Conservation (phyloP, 345 rosid species). For the Moringa oleifera region DNA sequence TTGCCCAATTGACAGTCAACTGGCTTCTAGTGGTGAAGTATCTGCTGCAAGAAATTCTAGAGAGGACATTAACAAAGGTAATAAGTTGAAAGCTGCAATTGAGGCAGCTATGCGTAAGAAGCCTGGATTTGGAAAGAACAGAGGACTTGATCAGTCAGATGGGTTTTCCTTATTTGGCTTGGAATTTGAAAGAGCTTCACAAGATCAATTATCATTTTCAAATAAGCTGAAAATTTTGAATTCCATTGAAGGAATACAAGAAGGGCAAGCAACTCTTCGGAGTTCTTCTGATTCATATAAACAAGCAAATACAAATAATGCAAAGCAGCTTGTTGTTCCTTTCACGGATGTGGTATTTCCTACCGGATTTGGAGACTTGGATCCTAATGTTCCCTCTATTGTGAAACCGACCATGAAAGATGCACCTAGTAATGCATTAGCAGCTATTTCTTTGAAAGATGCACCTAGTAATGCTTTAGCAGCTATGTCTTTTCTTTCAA, state of each 20-base stretch:
- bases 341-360: constrained; percentile 25
- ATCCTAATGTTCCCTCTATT: constrained; percentile 28
- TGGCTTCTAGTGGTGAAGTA: constrained; percentile 40
- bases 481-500: constrained; percentile 24
- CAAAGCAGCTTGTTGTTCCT: constrained; percentile 32
- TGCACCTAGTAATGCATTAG: constrained; percentile 17
- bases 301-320: constrained; percentile 27
- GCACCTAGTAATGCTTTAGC: too few species aligned
- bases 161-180: constrained; percentile 32
- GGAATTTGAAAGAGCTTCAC: too few species aligned
- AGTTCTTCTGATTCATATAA: constrained; percentile 35
- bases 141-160: constrained; percentile 44
- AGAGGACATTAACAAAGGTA: constrained; percentile 49
- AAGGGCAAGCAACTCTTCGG: constrained; percentile 29
- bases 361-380: constrained; percentile 26
- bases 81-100: constrained; percentile 71
- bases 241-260: constrained; percentile 43
- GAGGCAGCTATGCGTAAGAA: constrained; percentile 76
- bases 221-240: constrained; percentile 33
- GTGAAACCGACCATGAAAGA: constrained; percentile 26
- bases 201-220: constrained; percentile 38
- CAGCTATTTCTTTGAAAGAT: too few species aligned
- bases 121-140: constrained; percentile 64
- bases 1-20: constrained; percentile 34
- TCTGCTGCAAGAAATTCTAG: constrained; percentile 39